Conservation (phyloP, 202 grass and related monocot species). For the Carex sylvatica region DNA sequence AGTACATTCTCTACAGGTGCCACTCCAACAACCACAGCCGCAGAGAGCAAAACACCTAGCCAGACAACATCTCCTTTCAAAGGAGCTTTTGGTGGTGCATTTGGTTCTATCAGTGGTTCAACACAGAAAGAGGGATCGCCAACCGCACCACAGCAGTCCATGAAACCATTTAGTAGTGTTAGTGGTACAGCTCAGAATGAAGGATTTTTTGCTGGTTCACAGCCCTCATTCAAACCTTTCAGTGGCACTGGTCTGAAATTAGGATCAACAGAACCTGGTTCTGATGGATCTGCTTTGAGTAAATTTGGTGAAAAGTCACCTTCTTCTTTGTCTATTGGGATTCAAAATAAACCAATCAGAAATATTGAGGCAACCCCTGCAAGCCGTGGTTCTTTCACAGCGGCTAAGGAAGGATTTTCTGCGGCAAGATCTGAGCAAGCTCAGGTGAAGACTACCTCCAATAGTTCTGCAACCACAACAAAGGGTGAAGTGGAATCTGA, state of each 20-base stretch:
- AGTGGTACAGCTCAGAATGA: conserved; percentile 19
- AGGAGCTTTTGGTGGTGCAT: conserved; percentile 12
- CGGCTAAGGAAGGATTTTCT: conserved; percentile 32
- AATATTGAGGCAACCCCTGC: conserved; percentile 39
- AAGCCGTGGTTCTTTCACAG: conserved; percentile 24
- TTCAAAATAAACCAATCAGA: conserved; percentile 28
- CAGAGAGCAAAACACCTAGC: background rate
- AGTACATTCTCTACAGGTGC: background rate
- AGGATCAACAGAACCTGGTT: conserved; percentile 40
- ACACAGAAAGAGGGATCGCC: conserved; percentile 40
- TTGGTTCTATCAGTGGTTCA: conserved; percentile 28
- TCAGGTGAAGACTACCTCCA: conserved; percentile 34
- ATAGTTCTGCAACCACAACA: conserved; percentile 3
- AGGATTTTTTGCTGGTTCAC: conserved; percentile 15
- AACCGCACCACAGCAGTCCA: conserved; percentile 25
- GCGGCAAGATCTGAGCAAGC: conserved; percentile 40
- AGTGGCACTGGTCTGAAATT: conserved; percentile 33
- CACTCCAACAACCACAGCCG: background rate
- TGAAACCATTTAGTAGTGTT: conserved; percentile 32
- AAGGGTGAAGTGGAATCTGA: conserved; percentile 40
- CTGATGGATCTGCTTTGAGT: conserved; percentile 43
- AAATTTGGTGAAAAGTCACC: conserved; percentile 40
- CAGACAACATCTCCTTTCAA: background rate
- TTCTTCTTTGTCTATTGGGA: conserved; percentile 32
- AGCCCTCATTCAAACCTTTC: conserved; percentile 21